phyloP scores from a whole-genome alignment of 2,329 filamentous ascomycete genomes.

The Sporothrix pallida region DNA sequence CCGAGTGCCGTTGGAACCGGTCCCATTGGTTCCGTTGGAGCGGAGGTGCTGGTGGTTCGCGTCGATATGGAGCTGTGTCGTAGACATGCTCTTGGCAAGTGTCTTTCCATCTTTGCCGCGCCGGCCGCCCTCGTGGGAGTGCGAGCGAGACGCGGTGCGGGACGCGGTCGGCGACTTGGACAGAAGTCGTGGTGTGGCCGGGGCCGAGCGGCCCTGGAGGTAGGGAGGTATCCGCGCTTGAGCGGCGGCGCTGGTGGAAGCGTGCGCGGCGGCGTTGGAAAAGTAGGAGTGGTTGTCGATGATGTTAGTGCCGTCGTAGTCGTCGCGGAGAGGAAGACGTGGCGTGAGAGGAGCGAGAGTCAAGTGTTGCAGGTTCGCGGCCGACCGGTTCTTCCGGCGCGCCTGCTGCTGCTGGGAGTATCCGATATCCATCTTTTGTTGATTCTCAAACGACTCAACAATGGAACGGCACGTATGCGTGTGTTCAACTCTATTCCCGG shows the following conservation, averaged over 20 bases:
- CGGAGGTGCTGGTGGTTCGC: conserved; percentile 20
- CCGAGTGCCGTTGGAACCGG: conserved; percentile 34
- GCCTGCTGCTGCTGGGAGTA: conserved; percentile 66
- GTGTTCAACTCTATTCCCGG: background rate
- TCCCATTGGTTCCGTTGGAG: conserved; percentile 32
- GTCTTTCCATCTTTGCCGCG: conserved; percentile 30
- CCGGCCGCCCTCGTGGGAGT: conserved; percentile 48
- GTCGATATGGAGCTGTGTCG: conserved; percentile 56
- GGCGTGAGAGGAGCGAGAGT: conserved; percentile 68
- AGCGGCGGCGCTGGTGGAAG: conserved; percentile 47
- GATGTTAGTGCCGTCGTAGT: conserved; percentile 44
- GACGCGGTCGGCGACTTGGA: conserved; percentile 61
- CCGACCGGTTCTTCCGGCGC: conserved; percentile 64
- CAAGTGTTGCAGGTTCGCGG: conserved; percentile 64
- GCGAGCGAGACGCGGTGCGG: conserved; percentile 55
- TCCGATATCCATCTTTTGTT: conserved; percentile 59
- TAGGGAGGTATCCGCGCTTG: conserved; percentile 56
- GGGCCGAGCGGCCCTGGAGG: conserved; percentile 66
- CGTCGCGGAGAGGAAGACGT: conserved; percentile 63
- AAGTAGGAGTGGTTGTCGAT: conserved; percentile 33
- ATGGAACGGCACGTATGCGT: background rate
- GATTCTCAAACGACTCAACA: too few species aligned
- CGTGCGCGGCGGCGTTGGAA: conserved; percentile 50
- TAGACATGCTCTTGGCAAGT: conserved; percentile 67
- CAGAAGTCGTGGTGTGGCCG: conserved; percentile 68